Conservation (phyloP, 352 stramenopile species). For the Achlya hypogyna region DNA sequence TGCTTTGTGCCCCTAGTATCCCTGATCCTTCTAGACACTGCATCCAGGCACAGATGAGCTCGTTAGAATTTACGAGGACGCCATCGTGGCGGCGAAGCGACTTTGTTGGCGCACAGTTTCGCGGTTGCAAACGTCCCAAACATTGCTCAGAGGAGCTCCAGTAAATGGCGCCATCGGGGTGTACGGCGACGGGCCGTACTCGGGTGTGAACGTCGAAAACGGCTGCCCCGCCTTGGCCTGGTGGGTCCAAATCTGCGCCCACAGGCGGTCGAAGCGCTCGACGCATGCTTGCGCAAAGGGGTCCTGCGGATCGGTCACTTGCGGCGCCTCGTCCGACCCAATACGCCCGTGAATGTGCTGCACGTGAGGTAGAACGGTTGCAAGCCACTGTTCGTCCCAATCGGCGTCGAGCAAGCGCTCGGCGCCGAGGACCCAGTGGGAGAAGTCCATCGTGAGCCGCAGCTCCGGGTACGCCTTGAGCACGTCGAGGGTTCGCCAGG, state of each 20-base stretch:
- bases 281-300: constrained; percentile 26
- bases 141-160: constrained; percentile 8
- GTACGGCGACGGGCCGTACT: constrained; percentile 66
- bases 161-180: constrained; percentile 18
- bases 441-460: constrained; percentile 62
- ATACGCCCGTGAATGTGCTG: constrained; percentile 55
- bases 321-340: constrained; percentile 38
- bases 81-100: neutral
- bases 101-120: constrained; percentile 11
- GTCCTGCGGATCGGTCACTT: constrained; percentile 33
- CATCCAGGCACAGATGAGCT: too few species aligned
- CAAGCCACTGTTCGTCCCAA: constrained; percentile 34
- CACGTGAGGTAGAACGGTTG: constrained; percentile 44
- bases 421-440: constrained; percentile 50
- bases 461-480: constrained; percentile 48
- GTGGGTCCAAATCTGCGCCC: constrained; percentile 35
- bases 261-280: constrained; percentile 47
- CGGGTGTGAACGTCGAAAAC: constrained; percentile 53
- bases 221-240: constrained; percentile 21
- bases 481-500: constrained; percentile 51
- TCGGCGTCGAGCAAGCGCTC: constrained; percentile 45
- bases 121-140: constrained; percentile 11
- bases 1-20: too few species aligned
- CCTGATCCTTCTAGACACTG: too few species aligned
- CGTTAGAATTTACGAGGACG: too few species aligned